A percentile compares a stretch with the other conserved stretches of the same genome.
Evolutionary conservation across 1,284 basidiomycete genomes (phyloP).

Genomic region (Sparassis latifolia): DNA sequence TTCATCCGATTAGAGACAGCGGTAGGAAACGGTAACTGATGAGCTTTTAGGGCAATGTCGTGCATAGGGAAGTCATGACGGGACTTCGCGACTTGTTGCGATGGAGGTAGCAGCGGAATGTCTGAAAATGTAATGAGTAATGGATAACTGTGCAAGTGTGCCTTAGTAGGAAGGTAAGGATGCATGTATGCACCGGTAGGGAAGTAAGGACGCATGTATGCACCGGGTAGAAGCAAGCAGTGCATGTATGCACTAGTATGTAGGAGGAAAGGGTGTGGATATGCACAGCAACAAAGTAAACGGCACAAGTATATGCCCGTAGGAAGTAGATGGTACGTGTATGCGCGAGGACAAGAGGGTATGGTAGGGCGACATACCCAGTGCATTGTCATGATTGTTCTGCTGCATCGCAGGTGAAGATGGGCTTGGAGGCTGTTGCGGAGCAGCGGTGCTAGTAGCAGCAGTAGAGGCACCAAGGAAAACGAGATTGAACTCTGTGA

Average conservation of each 20-base stretch:
- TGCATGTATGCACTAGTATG: neutral
- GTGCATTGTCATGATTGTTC: no score
- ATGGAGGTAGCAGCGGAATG: neutral
- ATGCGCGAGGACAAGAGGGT: no score
- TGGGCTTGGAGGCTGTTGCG: no score
- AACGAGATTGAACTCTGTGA: no score
- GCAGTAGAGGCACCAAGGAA: no score
- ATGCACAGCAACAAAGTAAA: no score
- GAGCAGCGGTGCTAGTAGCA: no score
- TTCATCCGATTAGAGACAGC: neutral
- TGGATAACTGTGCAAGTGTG: neutral
- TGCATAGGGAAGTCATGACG: neutral
- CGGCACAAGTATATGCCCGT: no score
- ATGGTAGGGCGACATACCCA: no score
- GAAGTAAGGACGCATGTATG: neutral
- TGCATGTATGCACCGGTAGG: neutral
- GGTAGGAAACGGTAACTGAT: neutral
- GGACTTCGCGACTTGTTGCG: neutral
- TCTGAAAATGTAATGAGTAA: neutral
- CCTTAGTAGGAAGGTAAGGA: neutral
- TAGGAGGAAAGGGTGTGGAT: neutral
- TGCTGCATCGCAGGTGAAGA: no score
- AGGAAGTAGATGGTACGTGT: no score
- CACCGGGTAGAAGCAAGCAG: neutral
- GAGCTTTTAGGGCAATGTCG: neutral